Conservation (phyloP, 768 basidiomycete genomes). For the Tricholoma sp. region DNA sequence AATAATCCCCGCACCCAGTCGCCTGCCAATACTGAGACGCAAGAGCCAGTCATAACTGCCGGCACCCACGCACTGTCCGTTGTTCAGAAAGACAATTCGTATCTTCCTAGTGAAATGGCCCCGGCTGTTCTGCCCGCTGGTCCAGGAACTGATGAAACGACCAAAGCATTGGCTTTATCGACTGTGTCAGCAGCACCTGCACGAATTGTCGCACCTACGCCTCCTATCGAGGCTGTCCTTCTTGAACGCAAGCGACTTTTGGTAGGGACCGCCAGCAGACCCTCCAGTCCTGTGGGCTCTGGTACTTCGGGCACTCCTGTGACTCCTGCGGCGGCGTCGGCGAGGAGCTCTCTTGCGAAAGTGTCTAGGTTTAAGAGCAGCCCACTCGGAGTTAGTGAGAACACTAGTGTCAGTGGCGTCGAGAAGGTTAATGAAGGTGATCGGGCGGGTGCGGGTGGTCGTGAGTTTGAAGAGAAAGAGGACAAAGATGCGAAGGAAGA, state of each 20-base stretch:
- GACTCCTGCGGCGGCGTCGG: neutral
- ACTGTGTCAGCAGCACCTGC: slow-evolving; percentile 17
- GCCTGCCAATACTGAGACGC: neutral
- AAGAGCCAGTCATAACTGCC: neutral
- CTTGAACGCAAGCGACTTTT: slow-evolving; percentile 61
- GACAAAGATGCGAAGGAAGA: slow-evolving; percentile 11
- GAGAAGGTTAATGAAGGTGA: slow-evolving; percentile 39
- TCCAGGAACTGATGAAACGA: neutral
- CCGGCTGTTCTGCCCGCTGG: neutral
- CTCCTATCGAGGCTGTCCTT: slow-evolving; percentile 62
- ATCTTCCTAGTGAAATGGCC: neutral
- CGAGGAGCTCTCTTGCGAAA: slow-evolving; percentile 26
- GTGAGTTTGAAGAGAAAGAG: slow-evolving; percentile 13
- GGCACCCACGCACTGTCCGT: neutral
- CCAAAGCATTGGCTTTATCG: neutral
- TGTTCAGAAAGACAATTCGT: neutral
- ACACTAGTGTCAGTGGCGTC: slow-evolving; percentile 37
- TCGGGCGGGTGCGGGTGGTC: slow-evolving; percentile 8
- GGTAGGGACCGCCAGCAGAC: slow-evolving; percentile 9
- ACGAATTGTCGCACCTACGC: slow-evolving; percentile 42
- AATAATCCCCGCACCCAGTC: neutral
- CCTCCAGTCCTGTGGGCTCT: slow-evolving; percentile 7
- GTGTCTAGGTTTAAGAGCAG: slow-evolving; percentile 72
- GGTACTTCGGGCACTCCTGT: neutral
- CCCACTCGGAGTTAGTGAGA: slow-evolving; percentile 45